Base-by-base conservation (phyloP, 2,329 filamentous ascomycete genomes). In the Paecilomyces niveus region DNA sequence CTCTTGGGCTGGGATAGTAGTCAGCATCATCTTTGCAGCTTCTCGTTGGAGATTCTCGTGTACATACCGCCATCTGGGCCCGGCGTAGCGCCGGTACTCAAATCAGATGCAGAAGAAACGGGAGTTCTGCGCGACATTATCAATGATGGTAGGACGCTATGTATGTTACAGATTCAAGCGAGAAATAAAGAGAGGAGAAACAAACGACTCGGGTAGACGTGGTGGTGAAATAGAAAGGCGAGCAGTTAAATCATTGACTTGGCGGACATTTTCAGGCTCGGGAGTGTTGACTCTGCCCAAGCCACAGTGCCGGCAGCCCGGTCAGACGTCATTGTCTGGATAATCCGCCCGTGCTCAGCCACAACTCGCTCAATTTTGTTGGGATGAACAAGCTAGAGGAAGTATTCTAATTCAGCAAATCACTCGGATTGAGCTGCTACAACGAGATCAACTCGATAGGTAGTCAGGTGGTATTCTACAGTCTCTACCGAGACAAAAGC, bases 51-150 rank as follows among this genome's bases (percentile, higher is more conserved):
- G 35, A 55, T 29, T 57, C 51, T 57, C 59, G 56, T 53, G 56
- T 54, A 65, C 70, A 61, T 64, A 74, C 72, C 71, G 67, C 70
- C 71, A 57, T 72, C 70, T 29, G 63, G 64, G 53, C 67, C 58
- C 60, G 66, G 62, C 57, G 68, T 63, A 63, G 63, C 65, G 66
- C 63, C 63, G 62, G 64, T 67, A 59, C 63, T 70, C 53, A 64
- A 60, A 59, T 74, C 61, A 68, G 66, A 58, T 59, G 67, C 64
- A 57, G 72, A 69, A 58, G 58, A 57, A 52, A 24, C 58, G 24
- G 55, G 55, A 52, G 68, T 70, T 67, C 73, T 69, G 62, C 72
- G 72, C 67, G 73, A 75, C 73, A 76, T 75, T 64, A 64, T 71
- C 64, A 57, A 56, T 54, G 53, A 33, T 35, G 29, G 49, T 51